Percentiles rank a stretch among this genome's conserved stretches.
Evolutionary conservation across 805 yeast species (phyloP).

Genomic region (Kregervanrija pseudodelftensis): DNA sequence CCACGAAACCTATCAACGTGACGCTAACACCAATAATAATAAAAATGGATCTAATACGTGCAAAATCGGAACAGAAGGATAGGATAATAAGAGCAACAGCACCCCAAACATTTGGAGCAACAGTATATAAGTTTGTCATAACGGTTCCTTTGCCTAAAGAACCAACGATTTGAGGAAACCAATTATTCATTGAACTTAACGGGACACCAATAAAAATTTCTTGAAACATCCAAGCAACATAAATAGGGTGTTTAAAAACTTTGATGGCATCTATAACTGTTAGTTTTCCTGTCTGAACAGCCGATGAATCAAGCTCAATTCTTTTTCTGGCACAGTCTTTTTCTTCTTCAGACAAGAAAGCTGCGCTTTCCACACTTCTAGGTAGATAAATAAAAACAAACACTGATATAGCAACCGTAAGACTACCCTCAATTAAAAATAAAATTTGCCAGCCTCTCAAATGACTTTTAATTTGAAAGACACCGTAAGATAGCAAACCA

Average conservation of each 20-base stretch:
- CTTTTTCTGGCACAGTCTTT: conserved; percentile 32
- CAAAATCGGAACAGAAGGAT: conserved; percentile 35
- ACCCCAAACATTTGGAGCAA: conserved; percentile 43
- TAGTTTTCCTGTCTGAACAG: conserved; percentile 29
- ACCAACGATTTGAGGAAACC: conserved; percentile 41
- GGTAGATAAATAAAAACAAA: conserved; percentile 32
- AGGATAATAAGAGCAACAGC: conserved; percentile 35
- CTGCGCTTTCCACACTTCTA: conserved; percentile 28
- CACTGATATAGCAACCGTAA: conserved; percentile 31
- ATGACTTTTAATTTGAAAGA: conserved; percentile 32
- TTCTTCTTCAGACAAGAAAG: conserved; percentile 35
- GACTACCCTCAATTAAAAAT: conserved; percentile 38
- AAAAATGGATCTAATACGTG: conserved; percentile 32
- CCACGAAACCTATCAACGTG: conserved; percentile 40
- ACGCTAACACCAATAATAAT: conserved; percentile 31
- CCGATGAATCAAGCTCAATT: conserved; percentile 39
- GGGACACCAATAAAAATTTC: conserved; percentile 44
- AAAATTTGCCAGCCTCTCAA: conserved; percentile 43
- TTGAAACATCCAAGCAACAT: conserved; percentile 36
- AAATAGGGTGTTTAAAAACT: conserved; percentile 39
- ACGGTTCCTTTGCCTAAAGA: conserved; percentile 34
- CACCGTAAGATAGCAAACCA: conserved; percentile 29
- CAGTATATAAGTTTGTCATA: conserved; percentile 35
- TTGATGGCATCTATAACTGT: conserved; percentile 34
- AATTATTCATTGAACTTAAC: conserved; percentile 38